A percentile compares a stretch with the other conserved stretches of the same genome.
These are phyloP conservation scores for Chenopodium quinoa DNA, from an alignment of 148 eudicot genomes.

Conservation along the genomic window DNA sequence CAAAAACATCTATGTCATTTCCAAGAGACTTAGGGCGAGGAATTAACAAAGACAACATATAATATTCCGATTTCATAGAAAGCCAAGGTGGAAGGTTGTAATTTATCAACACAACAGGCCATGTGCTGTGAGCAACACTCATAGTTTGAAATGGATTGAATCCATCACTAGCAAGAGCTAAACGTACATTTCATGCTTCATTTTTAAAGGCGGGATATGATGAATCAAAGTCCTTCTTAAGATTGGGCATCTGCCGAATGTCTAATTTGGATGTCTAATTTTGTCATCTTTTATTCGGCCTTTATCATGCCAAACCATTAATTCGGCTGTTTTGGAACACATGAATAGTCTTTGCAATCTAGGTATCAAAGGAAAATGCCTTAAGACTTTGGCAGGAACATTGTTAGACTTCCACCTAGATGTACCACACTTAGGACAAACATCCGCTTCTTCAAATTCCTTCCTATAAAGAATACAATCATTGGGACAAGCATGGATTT, in stretches of 20 bases:
- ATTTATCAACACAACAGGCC: background rate
- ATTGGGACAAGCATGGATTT: conserved; percentile 2
- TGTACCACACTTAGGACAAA: background rate
- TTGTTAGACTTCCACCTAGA: background rate
- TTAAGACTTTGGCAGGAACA: background rate
- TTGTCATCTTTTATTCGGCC: background rate
- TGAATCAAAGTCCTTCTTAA: too few relatives aligned
- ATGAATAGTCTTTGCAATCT: conserved; percentile 11
- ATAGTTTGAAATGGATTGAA: too few relatives aligned
- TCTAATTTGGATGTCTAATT: too few relatives aligned
- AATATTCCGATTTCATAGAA: background rate
- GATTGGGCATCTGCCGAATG: too few relatives aligned
- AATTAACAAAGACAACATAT: conserved; percentile 1
- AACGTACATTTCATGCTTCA: too few relatives aligned
- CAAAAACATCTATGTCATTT: too few relatives aligned
- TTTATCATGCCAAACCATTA: background rate
- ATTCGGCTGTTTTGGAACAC: background rate
- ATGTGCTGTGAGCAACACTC: too few relatives aligned
- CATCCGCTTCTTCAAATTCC: background rate
- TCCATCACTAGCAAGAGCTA: too few relatives aligned
- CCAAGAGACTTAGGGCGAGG: background rate
- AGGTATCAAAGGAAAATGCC: background rate
- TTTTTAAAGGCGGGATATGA: too few relatives aligned
- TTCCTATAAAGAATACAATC: conserved; percentile 4
- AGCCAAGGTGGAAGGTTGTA: background rate